Evolutionary conservation across 805 yeast species (phyloP), one percentile per base, ranked within the genome.

Genomic region (Tetrapisispora taiwanensis): DNA sequence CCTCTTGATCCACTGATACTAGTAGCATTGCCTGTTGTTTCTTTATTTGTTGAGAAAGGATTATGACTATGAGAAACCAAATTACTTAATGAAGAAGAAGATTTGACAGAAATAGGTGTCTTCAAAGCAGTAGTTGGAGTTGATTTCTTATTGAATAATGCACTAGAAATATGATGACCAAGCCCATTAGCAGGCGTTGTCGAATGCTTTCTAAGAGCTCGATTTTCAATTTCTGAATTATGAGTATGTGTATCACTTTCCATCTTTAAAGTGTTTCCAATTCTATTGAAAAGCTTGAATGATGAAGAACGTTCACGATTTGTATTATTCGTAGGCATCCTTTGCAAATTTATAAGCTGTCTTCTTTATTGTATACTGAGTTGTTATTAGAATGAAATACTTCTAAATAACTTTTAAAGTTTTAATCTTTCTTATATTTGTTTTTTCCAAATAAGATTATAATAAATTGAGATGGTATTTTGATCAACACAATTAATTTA

Each of bases 31-130:
- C 61, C 59, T 17, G 46, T 24, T 10, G 44, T 44, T 20, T 51
- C 54, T 49, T 31, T 62, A 51, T 17, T 60, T 1, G 62, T 56
- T 28, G 59, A 51, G 39, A 60, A 62, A 1, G 66, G 66, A 37
- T 62, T 62, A 22, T 49, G 52, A 30, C 53, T 59, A 41, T 62
- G 65, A 1, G 60, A 54, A 17, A 56, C 52, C 27, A 57, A 39
- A 46, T 52, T 53, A n/a, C 49, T 52, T 6, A 62, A 41, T 3
- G 64, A 50, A 4, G 54, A 49, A 6, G 58, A 53, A 2, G 63
- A 56, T 41, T 54, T 52, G 3, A 53, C 45, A 1, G 49, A 50
- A 35, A 39, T 45, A 36, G 39, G 43, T 20, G 35, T 41, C 36
- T 13, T 43, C 22, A 24, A 33, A 31, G 26, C 36, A 7, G 48